Percentiles rank a stretch among this genome's conserved stretches.
Evolutionary conservation across 129 eudicot genomes (phyloP).

Genomic region (Tanacetum coccineum): DNA sequence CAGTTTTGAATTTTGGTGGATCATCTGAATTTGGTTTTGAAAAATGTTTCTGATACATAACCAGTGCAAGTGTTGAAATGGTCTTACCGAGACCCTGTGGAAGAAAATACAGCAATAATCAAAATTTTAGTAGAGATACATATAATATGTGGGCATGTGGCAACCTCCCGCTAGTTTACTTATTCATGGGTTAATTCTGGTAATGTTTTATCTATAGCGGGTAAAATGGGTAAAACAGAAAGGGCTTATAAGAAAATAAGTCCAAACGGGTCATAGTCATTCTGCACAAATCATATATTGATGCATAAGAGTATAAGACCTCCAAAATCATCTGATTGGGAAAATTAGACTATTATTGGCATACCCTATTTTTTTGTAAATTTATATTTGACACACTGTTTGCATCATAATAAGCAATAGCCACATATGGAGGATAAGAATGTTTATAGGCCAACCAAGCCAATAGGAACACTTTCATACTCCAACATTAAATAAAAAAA

Average conservation of each 20-base stretch:
- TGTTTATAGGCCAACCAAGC: background rate
- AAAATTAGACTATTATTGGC: too few relatives aligned
- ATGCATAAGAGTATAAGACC: background rate
- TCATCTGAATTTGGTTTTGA: conserved; percentile 49
- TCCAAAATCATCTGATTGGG: background rate
- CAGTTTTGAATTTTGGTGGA: conserved; percentile 29
- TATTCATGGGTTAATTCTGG: background rate
- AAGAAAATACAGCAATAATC: conserved; percentile 18
- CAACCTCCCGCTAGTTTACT: background rate
- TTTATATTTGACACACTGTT: too few relatives aligned
- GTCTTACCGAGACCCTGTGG: conserved; percentile 95
- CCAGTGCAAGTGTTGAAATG: conserved; percentile 82
- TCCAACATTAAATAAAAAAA: background rate
- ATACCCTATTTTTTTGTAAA: too few relatives aligned
- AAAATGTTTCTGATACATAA: conserved; percentile 45
- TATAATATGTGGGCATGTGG: background rate
- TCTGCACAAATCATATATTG: background rate
- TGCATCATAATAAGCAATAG: too few relatives aligned
- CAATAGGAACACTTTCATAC: background rate
- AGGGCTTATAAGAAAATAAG: background rate
- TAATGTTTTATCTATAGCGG: background rate
- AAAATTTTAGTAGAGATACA: background rate
- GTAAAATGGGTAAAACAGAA: background rate
- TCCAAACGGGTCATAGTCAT: background rate
- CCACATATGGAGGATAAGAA: too few relatives aligned